Base-by-base conservation (phyloP, 2,329 filamentous ascomycete species). In the Aspergillus sclerotialis region DNA sequence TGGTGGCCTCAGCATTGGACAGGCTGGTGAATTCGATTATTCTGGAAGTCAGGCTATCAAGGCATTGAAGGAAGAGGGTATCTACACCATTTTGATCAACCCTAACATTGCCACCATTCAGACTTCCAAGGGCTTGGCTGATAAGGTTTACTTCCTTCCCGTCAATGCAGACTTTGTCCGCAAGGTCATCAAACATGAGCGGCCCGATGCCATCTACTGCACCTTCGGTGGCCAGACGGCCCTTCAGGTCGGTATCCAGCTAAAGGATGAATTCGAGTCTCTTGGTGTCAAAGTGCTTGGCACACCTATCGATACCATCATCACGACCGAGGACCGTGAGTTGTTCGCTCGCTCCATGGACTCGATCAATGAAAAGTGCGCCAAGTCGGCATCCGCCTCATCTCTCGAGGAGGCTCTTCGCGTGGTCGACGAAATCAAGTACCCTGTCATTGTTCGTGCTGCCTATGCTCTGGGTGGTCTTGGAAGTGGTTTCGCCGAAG, bases 91-190 rank as follows among this genome's bases (percentile, higher is more conserved):
- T 44, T 72, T 98, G 44, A 96, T 98, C 74, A 98, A 98, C 68
- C 92, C 92, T 38, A 98, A 98, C 61, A 96, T 98, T 59, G 92
- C 92, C 47, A 98, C 92, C 1, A 96, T 96, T 43, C 92, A 98
- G 63, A 98, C 92, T 4, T 96, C 92, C 34, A 95, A 95, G 68
- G 92, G 92, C 45, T 72, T 98, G 34, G 92, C 92, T 10, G 92
- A 98, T 65, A 96, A 96, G 72, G 92, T 98, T 33, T 98, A 96
- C 68, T 98, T 96, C 73, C 72, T 96, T 28, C 92, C 92, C 1
- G 92, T 98, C 58, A 96, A 89, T 42, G 84, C 90, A 38, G 90
- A 96, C 35, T 96, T 95, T 48, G 92, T 98, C 28, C 85, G 90
- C 58, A 96, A 96, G 68, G 89, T 98, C 58, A 96, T 98, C 58